phyloP scores from a whole-genome alignment of 345 rosid species.

The Moricandia arvensis region DNA sequence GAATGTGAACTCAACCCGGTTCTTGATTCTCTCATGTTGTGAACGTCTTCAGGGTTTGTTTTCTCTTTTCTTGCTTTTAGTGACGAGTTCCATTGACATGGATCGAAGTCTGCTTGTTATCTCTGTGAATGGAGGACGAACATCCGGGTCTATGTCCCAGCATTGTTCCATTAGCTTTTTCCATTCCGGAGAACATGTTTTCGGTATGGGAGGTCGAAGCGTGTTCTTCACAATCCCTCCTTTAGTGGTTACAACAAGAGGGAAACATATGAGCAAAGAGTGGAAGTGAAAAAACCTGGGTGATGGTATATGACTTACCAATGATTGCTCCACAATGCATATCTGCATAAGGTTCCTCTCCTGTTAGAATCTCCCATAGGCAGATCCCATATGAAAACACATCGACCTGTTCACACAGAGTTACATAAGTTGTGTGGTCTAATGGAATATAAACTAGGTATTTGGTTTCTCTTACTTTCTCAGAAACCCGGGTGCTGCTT shows the following conservation, averaged over 20 bases:
- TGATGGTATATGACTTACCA: constrained; percentile 52
- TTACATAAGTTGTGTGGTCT: neutral
- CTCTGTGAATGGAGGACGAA: constrained; percentile 61
- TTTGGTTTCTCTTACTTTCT: constrained; percentile 46
- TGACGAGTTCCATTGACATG: constrained; percentile 42
- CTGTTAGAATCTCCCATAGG: constrained; percentile 72
- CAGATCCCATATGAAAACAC: constrained; percentile 77
- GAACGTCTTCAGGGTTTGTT: constrained; percentile 20
- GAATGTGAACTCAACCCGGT: neutral
- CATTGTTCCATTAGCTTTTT: constrained; percentile 61
- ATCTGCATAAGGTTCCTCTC: constrained; percentile 72
- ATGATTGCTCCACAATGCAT: constrained; percentile 81
- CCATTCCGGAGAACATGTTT: constrained; percentile 56
- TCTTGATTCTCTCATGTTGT: too few species aligned
- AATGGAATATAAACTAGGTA: neutral
- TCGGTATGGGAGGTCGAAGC: constrained; percentile 57
- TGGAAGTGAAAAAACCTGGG: constrained; percentile 3
- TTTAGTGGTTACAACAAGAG: constrained; percentile 16
- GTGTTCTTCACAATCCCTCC: constrained; percentile 69
- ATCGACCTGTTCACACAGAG: constrained; percentile 20
- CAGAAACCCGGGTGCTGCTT: constrained; percentile 63
- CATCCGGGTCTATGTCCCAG: constrained; percentile 60
- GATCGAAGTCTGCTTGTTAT: constrained; percentile 49
- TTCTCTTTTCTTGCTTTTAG: constrained; percentile 41
- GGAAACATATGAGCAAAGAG: neutral